Evolutionary conservation across 768 basidiomycete genomes (phyloP), one percentile per base, ranked within the genome.

Genomic region (Pleurotus eryngii): DNA sequence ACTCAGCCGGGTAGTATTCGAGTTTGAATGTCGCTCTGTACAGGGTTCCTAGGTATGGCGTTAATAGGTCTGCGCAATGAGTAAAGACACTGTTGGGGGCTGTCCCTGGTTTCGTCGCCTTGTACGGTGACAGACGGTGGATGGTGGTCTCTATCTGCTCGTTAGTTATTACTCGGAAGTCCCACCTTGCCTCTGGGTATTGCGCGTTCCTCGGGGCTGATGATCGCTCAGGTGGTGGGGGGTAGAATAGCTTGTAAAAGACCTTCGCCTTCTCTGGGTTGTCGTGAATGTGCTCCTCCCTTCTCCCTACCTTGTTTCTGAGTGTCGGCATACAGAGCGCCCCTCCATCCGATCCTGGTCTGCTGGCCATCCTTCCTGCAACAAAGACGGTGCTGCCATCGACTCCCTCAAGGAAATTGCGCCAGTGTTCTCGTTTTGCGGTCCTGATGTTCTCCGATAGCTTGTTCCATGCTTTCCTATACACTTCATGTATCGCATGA

Each of bases 1-100:
- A 76, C 12, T 46, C 27, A 0, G 63, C 55, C 0, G 70, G 73
- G 56, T 72, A 70, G 46, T 59, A 40, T 4, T 63, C 42, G 1
- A 74, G 66, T 6, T 59, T 45, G 54, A 74, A 65, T 2, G 65
- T 66, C 4, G 72, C 73, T 3, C 63, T n/a, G 57, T 49, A 71
- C 3, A 71, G 61, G 26, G 45, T 49, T 14, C 39, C 50, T 9
- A 70, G 59, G 27, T 61, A 56, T 9, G 59, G 59, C 1, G 56
- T 51, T 2, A 67, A 57, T 2, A 58, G 3, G 27, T 57, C 30
- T 0, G 46, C 40, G 35, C 62, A 64, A 2, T 63, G 24, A 3
- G 56, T 60, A 18, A 71, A 58, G 0, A 73, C 59, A 1, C 62
- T 40, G 35, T 71, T 71, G 0, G 65, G 61, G 3, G 65, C 63